Percentiles rank a stretch among this genome's conserved stretches.
Evolutionary conservation across 2,329 filamentous ascomycete species (phyloP).

Genomic region (Lasiodiplodia sp.): DNA sequence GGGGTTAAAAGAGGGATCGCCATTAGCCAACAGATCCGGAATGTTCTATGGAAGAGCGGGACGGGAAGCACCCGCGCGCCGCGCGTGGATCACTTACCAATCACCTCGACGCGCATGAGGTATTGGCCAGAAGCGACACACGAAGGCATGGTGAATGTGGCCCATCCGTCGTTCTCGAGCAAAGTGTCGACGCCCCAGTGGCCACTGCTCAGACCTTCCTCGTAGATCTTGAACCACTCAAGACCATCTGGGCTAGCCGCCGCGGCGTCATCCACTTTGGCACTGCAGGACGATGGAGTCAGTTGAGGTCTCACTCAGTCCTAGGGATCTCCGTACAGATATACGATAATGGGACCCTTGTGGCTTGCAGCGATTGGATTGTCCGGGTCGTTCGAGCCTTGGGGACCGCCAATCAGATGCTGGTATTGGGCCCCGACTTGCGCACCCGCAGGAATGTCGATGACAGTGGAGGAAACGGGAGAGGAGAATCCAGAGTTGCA

Average conservation of each 20-base stretch:
- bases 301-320: neutral
- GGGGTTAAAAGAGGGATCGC: constrained; percentile 11
- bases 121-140: constrained; percentile 46
- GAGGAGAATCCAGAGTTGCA: constrained; percentile 55
- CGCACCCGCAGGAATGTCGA: constrained; percentile 60
- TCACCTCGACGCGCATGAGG: constrained; percentile 35
- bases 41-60: constrained; percentile 13
- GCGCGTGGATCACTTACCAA: constrained; percentile 19
- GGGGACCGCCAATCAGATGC: constrained; percentile 61
- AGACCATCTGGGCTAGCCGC: constrained; percentile 46
- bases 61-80: constrained; percentile 4
- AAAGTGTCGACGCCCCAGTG: constrained; percentile 60
- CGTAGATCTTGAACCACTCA: constrained; percentile 53
- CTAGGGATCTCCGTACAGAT: constrained; percentile 38
- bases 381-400: constrained; percentile 57
- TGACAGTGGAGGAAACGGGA: constrained; percentile 49
- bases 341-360: constrained; percentile 53
- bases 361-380: constrained; percentile 58
- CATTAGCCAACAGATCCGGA: constrained; percentile 20
- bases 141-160: constrained; percentile 47
- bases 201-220: constrained; percentile 50
- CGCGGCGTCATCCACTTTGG: constrained; percentile 51
- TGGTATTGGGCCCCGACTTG: constrained; percentile 61
- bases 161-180: constrained; percentile 55
- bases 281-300: constrained; percentile 30